Evolutionary conservation across 495 filamentous ascomycete genomes (phyloP).

Genomic region (Hypoxylon subgilvum): DNA sequence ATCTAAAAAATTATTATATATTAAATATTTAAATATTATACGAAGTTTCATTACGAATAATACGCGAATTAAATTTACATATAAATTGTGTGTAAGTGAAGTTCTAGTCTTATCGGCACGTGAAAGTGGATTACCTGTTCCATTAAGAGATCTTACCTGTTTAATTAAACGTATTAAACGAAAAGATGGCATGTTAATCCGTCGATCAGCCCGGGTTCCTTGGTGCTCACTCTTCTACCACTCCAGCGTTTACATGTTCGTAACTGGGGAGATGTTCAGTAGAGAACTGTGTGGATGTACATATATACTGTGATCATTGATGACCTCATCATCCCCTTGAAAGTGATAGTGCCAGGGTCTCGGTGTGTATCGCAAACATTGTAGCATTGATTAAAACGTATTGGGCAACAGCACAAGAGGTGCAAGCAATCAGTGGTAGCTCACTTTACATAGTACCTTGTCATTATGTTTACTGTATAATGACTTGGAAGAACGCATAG

Average conservation of each 20-base stretch:
- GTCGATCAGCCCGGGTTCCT: constrained; percentile 6
- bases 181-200: constrained; percentile 7
- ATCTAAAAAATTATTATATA: too few relatives aligned
- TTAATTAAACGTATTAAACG: constrained; percentile 4
- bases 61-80: too few relatives aligned
- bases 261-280: not conserved
- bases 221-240: not conserved
- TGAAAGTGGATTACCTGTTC: too few relatives aligned
- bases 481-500: not conserved
- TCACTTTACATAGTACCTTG: not conserved
- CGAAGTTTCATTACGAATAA: too few relatives aligned
- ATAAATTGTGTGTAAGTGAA: too few relatives aligned
- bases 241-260: not conserved
- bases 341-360: not conserved
- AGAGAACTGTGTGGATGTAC: not conserved
- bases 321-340: not conserved
- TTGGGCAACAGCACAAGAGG: too few relatives aligned
- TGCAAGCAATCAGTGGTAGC: too few relatives aligned
- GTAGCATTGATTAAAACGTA: constrained; percentile 6
- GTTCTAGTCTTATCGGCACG: too few relatives aligned
- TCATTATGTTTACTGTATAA: not conserved
- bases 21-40: too few relatives aligned
- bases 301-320: not conserved
- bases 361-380: constrained; percentile 3
- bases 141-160: not conserved